Base-by-base conservation (phyloP, 768 basidiomycete species). In the Kwoniella dejecticola region DNA sequence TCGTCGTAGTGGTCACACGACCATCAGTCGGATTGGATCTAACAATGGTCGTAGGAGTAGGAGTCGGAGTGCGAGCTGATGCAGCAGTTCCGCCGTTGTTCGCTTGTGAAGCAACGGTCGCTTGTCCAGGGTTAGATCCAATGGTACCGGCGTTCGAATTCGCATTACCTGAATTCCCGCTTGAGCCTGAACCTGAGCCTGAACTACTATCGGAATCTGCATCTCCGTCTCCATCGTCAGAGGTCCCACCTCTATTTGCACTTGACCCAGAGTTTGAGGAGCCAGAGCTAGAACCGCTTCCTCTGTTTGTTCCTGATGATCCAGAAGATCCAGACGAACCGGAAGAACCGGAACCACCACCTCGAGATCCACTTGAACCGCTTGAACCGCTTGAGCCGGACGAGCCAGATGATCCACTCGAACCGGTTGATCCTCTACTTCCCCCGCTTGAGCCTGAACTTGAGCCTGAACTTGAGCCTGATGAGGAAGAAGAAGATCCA, bases 401-500 rank as follows among this genome's bases (percentile, higher is more conserved):
- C 11, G 45, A 47, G 23, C 46, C 21, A 17, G 48, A 31, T 6
- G 41, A 42, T 7, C 41, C 41, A 50, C 29, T 50, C 15, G 48
- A 50, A 17, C 46, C 46, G 13, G 46, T 26, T 11, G 24, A 26
- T 30, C 26, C 26, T 31, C 48, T 29, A 50, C 48, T 29, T 50
- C 48, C 13, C 17, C 48, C 29, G 33, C 48, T 21, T 3, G 21
- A 24, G 17, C 48, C n/a, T n/a, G n/a, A n/a, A n/a, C n/a, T n/a
- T n/a, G n/a, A n/a, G 33, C 48, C n/a, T 3, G 21, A 24, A 21
- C 48, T 50, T 19, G 27, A 31, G 29, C 47, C 31, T 29, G 47
- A 49, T 31, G 48, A 50, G 6, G 48, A 50, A 15, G 48, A 50
- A 2, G 48, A 50, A 8, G 48, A 50, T n/a, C 48, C 48, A n/a